Base-by-base conservation (phyloP, 345 rosid species). In the Bruguiera parviflora region DNA sequence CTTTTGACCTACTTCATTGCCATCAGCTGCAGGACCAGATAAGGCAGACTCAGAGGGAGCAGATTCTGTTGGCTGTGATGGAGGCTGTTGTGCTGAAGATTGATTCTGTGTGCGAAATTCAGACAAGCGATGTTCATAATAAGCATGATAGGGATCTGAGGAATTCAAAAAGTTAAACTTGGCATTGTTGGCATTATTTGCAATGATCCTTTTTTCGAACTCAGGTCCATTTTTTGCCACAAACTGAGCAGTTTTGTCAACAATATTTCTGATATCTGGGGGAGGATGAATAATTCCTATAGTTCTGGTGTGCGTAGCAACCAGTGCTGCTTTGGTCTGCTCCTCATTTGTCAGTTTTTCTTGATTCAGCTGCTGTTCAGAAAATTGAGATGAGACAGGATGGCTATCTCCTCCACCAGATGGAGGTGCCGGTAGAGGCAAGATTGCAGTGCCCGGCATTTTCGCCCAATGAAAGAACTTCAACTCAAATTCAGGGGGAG, bases 281-380 rank as follows among this genome's bases (percentile, higher is more conserved):
- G 98, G 98, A 19, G 94, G 98, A 64, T 92, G 84, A 55, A 92
- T 88, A 43, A 92, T 92, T 58, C 98, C 96, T 9, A 92, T 88
- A n/a, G 94, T 71, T 72, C 77, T 83, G 0, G 97, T 86, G 79
- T 92, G 97, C 39, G 91, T 89, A 0, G 96, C 88, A 39, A 89
- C 83, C 3, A 89, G 77, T 6, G 76, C 78, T 37, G 74, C 78
- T 46, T 67, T 81, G 56, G 53, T 71, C 56, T 72, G 84, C 69
- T 86, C 89, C 29, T 83, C 88, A 80, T 66, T 80, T 39, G 53
- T 61, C 9, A 70, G 69, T 32, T 20, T 73, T 60, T 85, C 92
- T 59, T 80, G 85, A 52, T 47, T 65, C 0, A n/a, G 28, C 62
- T 75, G 75, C 56, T 77, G 73, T 55, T 85, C 94, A 2, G 77